A percentile compares a stretch with the other conserved stretches of the same genome.
Evolutionary conservation across 352 stramenopile genomes (phyloP).

Genomic region (Thraustotheca clavata): DNA sequence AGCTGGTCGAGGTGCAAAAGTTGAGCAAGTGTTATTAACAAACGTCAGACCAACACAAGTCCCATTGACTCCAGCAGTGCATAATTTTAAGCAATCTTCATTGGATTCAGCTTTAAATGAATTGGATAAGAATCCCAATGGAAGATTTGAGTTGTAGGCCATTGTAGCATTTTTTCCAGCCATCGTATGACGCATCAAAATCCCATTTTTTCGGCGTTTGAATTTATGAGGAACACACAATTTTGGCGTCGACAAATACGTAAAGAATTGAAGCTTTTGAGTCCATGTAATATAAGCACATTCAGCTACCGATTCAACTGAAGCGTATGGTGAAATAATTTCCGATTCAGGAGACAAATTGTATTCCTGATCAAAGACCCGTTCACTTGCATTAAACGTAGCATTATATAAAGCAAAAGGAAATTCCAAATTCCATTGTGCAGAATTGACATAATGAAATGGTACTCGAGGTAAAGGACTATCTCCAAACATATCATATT

Average conservation of each 20-base stretch:
- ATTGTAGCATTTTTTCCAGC: neutral
- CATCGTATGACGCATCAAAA: neutral
- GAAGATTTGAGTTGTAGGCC: neutral
- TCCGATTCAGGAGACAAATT: neutral
- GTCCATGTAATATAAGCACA: neutral
- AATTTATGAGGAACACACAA: constrained; percentile 10
- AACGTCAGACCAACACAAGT: neutral
- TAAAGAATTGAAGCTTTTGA: constrained; percentile 4
- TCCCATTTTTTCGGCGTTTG: neutral
- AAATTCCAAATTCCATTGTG: neutral
- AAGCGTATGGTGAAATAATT: neutral
- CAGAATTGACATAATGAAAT: neutral
- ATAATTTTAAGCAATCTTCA: neutral
- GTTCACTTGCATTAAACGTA: neutral
- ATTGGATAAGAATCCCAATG: neutral
- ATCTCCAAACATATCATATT: neutral
- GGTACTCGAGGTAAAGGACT: neutral
- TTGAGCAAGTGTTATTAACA: neutral
- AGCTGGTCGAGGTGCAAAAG: neutral
- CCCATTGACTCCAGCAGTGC: neutral
- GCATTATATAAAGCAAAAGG: neutral
- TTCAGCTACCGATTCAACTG: constrained; percentile 7
- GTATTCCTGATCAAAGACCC: neutral
- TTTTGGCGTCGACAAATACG: constrained; percentile 1
- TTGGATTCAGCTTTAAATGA: neutral